phyloP scores from a whole-genome alignment of 176 grass and related monocot genomes.

The Triticum dicoccoides region DNA sequence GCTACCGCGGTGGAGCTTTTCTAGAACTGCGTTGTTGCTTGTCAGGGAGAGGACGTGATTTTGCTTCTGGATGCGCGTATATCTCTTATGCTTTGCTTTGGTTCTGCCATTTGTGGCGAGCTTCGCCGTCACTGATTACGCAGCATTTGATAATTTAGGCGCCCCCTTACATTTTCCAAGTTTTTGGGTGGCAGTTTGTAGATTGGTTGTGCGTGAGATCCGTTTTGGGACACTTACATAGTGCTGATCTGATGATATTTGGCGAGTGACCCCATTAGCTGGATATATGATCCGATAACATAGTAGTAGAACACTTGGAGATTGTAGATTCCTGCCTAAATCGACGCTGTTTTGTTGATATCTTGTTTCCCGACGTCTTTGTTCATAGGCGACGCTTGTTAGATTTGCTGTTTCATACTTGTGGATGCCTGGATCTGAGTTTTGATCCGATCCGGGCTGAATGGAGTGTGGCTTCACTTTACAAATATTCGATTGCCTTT shows the following conservation, averaged over 20 bases:
- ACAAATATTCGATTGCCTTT: conserved; percentile 1
- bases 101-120: not conserved
- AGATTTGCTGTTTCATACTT: not conserved
- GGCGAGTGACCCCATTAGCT: not conserved
- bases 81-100: not conserved
- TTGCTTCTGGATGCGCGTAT: not conserved
- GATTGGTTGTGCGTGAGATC: not conserved
- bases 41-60: not conserved
- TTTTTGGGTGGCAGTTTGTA: not conserved
- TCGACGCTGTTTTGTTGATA: not conserved
- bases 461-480: not conserved
- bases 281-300: not conserved
- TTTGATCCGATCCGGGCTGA: not conserved
- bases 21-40: not conserved
- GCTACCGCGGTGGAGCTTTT: not conserved
- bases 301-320: not conserved
- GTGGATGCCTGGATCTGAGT: not conserved
- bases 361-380: conserved; percentile 6
- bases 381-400: not conserved
- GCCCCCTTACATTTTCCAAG: not conserved
- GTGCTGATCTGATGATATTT: not conserved
- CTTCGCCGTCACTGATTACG: not conserved
- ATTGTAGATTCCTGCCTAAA: not conserved
- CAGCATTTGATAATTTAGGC: not conserved
- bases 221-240: not conserved